A percentile compares a stretch with the other conserved stretches of the same genome.
Evolutionary conservation across 2,329 filamentous ascomycete species (phyloP).

Genomic region (Fusarium sp.): DNA sequence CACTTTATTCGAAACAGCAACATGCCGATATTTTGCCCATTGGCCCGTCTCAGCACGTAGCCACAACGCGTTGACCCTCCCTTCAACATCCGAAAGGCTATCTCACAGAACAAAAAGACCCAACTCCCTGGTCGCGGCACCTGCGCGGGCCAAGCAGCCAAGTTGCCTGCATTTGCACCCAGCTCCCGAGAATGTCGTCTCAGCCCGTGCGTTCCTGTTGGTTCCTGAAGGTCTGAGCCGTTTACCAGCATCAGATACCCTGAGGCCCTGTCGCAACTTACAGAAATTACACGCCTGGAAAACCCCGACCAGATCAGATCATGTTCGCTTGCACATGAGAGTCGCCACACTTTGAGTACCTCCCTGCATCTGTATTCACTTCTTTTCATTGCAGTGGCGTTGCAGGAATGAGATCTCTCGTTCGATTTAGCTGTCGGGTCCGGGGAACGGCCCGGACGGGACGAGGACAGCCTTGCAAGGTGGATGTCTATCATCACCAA

Average conservation of each 20-base stretch:
- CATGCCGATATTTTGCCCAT: not conserved
- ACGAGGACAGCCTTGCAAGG: slow-evolving; percentile 26
- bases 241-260: not conserved
- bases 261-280: not conserved
- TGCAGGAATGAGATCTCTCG: slow-evolving; percentile 6
- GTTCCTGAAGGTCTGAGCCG: slow-evolving; percentile 18
- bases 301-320: slow-evolving; percentile 22
- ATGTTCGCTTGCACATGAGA: slow-evolving; percentile 12
- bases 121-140: slow-evolving; percentile 41
- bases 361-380: slow-evolving; percentile 15
- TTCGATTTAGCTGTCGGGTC: slow-evolving; percentile 26
- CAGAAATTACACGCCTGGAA: slow-evolving; percentile 4
- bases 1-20: slow-evolving; percentile 8
- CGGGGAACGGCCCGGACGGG: slow-evolving; percentile 39
- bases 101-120: slow-evolving; percentile 25
- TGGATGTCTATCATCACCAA: slow-evolving; percentile 11
- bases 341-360: slow-evolving; percentile 17
- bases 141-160: slow-evolving; percentile 20
- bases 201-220: slow-evolving; percentile 23
- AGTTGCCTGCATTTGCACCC: slow-evolving; percentile 18
- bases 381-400: not conserved
- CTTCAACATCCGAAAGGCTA: slow-evolving; percentile 19
- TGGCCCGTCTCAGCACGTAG: slow-evolving; percentile 1
- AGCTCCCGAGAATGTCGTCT: slow-evolving; percentile 16
- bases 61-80: slow-evolving; percentile 13